Evolutionary conservation across 768 basidiomycete species (phyloP).

Genomic region (Serendipita sp.): DNA sequence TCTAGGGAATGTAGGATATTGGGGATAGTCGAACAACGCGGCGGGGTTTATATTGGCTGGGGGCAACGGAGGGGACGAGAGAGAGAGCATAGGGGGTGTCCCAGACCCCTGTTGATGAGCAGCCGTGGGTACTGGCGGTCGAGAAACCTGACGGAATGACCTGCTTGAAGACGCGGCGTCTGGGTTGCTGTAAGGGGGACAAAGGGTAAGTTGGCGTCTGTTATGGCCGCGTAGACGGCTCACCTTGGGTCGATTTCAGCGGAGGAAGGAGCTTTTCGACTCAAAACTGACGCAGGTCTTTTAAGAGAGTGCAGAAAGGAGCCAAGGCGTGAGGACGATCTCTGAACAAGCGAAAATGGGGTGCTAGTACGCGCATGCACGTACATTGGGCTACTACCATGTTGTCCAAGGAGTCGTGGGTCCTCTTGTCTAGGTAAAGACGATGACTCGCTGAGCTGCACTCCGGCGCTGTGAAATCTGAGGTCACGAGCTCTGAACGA

Average conservation of each 20-base stretch:
- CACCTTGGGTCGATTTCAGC: not conserved
- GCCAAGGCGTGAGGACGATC: not conserved
- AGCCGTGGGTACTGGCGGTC: not conserved
- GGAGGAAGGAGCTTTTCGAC: not conserved
- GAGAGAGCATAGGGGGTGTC: not conserved
- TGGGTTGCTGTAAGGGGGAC: not conserved
- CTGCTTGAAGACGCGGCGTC: not conserved
- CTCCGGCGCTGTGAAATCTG: not conserved
- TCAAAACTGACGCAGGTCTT: not conserved
- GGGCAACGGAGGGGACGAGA: not conserved
- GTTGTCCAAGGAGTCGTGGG: no score
- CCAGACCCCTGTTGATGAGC: not conserved
- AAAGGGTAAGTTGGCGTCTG: not conserved
- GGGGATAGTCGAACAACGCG: not conserved
- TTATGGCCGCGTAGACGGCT: not conserved
- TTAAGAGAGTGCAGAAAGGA: not conserved
- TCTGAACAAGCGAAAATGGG: not conserved
- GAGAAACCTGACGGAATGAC: not conserved
- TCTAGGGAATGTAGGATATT: not conserved
- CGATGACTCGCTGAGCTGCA: no score
- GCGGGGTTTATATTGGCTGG: not conserved
- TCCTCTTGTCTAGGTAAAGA: not conserved
- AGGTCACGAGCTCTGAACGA: not conserved
- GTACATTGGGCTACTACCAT: not conserved
- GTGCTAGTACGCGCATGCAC: not conserved